Evolutionary conservation across 2,329 filamentous ascomycete species (phyloP), one percentile per base, ranked within the genome.

Genomic region (Paramyrothecium sp.): DNA sequence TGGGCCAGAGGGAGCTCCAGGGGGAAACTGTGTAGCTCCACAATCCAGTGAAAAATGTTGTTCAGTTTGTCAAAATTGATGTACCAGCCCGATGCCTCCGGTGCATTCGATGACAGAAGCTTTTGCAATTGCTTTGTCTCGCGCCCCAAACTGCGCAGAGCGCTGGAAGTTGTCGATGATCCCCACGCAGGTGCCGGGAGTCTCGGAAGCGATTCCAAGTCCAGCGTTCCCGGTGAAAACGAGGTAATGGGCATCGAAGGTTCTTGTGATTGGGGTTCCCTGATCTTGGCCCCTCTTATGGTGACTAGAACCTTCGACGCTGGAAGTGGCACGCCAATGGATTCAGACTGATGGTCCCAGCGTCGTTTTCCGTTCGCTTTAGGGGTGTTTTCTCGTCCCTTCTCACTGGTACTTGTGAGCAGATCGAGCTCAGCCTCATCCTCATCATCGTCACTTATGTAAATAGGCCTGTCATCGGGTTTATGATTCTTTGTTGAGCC

Each of bases 41-140:
- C 87, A 58, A 96, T 92, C 92, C 92, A 96, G 67, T 96, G 92
- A 67, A 95, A 97, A 60, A 92, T 80, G 66, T 93, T 96, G 21
- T 77, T 82, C 41, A 93, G 77, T 53, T 84, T 82, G 7, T 78
- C 74, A 51, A 81, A 79, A 66, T 96, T 84, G 56, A 96, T 87
- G 67, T 91, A 92, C 92, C 92, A 97, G 17, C 93, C 93, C 0
- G 96, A 81, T 58, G 89, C 83, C 58, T 88, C 81, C 2, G 84
- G 69, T 1, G 85, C 81, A 1, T 81, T 85, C 12, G 70, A 75
- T 1, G 82, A 71, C 68, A 97, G 92, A 1, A 87, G 72, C 57
- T 84, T 83, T 34, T 90, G 74, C 1, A 93, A 76, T 10, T 80
- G 78, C 55, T 79, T 80, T 49, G 96, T 80, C 62, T 92, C 88